Evolutionary conservation across 345 rosid species (phyloP).

Genomic region (Gossypium australe): DNA sequence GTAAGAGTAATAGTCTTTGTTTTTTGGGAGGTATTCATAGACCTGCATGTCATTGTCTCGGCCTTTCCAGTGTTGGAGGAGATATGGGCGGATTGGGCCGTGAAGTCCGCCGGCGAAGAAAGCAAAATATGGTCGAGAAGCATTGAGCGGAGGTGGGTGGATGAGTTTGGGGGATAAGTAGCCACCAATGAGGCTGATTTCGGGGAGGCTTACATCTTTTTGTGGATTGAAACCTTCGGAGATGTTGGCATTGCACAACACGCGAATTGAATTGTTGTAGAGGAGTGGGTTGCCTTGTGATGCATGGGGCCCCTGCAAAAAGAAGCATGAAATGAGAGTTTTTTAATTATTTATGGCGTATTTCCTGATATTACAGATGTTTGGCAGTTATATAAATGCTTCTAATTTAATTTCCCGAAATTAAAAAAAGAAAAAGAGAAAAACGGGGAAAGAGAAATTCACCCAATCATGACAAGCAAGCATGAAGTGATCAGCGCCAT

Average conservation of each 20-base stretch:
- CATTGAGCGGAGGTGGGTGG: constrained; percentile 28
- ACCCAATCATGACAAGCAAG: constrained; percentile 93
- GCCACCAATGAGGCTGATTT: constrained; percentile 59
- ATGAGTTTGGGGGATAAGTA: constrained; percentile 37
- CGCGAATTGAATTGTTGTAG: constrained; percentile 65
- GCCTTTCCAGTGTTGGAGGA: constrained; percentile 65
- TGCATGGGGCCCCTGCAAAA: constrained; percentile 68
- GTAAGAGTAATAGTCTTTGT: constrained; percentile 49
- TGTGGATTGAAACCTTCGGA: constrained; percentile 83
- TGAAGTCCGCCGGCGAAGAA: constrained; percentile 92
- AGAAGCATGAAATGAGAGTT: background rate
- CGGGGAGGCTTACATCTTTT: constrained; percentile 76
- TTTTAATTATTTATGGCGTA: background rate
- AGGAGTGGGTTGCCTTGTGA: constrained; percentile 44
- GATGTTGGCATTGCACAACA: constrained; percentile 84
- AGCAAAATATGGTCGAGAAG: constrained; percentile 48
- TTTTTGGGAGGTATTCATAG: constrained; percentile 63
- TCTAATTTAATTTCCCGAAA: background rate
- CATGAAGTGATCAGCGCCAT: constrained; percentile 87
- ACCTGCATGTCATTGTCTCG: constrained; percentile 56
- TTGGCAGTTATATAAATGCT: background rate
- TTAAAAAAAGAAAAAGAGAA: background rate
- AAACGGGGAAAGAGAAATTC: constrained; percentile 9
- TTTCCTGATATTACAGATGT: background rate
- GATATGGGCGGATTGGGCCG: constrained; percentile 61